Evolutionary conservation across 768 basidiomycete genomes (phyloP).

Genomic region (Boletus speciosus): DNA sequence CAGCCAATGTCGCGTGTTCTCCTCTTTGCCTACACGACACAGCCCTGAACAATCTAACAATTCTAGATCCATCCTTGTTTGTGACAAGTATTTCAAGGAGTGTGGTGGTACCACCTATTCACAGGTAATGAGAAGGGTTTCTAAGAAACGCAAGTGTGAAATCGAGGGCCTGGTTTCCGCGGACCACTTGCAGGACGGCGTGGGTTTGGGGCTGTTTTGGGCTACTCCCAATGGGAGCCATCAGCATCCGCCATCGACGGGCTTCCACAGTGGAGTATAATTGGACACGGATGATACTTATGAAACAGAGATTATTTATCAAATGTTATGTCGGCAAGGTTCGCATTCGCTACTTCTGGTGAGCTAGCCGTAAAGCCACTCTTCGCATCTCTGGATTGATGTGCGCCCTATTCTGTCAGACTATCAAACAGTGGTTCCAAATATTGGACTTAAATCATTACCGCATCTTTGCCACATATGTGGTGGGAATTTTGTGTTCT

Average conservation of each 20-base stretch:
- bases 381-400: slow-evolving; percentile 14
- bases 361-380: slow-evolving; percentile 12
- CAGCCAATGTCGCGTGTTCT: not conserved
- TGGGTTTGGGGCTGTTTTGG: slow-evolving; percentile 17
- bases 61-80: not conserved
- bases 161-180: slow-evolving; percentile 18
- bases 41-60: slow-evolving; percentile 5
- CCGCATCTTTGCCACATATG: slow-evolving; percentile 16
- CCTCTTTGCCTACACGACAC: slow-evolving; percentile 10
- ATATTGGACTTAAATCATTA: slow-evolving; percentile 16
- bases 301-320: slow-evolving; percentile 22
- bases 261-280: slow-evolving; percentile 16
- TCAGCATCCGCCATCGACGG: slow-evolving; percentile 23
- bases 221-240: slow-evolving; percentile 9
- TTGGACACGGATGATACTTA: slow-evolving; percentile 13
- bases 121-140: slow-evolving; percentile 5
- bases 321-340: slow-evolving; percentile 9
- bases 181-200: slow-evolving; percentile 18
- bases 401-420: slow-evolving; percentile 12
- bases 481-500: slow-evolving; percentile 18
- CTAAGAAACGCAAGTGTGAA: slow-evolving; percentile 1
- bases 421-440: slow-evolving; percentile 4
- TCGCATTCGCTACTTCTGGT: slow-evolving; percentile 9
- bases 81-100: not conserved
- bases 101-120: slow-evolving; percentile 1